A percentile compares a stretch with the other conserved stretches of the same genome.
phyloP scores from a whole-genome alignment of 495 filamentous ascomycete genomes.

The Usnea hakonensis region DNA sequence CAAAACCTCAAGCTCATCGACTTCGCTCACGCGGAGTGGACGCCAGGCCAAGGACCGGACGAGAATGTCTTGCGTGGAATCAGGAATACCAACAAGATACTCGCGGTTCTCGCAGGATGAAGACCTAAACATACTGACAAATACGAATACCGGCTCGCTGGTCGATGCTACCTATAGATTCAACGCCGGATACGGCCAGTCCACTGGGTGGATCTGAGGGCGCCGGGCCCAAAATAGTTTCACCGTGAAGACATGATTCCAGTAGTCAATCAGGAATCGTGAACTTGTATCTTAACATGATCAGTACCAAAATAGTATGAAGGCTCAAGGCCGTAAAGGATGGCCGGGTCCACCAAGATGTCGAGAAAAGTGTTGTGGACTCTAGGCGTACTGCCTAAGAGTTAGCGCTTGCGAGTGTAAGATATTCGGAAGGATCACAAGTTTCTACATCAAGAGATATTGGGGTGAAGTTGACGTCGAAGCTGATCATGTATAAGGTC shows the following conservation, averaged over 20 bases:
- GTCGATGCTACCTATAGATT: background rate
- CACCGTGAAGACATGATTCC: background rate
- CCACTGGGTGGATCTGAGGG: background rate
- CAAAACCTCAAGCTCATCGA: constrained; percentile 86
- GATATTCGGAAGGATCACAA: too few relatives aligned
- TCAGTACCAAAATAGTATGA: too few relatives aligned
- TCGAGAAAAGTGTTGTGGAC: background rate
- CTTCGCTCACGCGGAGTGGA: constrained; percentile 90
- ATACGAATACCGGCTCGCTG: background rate
- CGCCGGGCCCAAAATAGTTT: background rate
- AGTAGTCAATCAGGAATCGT: background rate
- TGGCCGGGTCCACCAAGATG: too few relatives aligned
- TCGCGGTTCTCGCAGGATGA: constrained; percentile 49
- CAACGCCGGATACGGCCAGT: background rate
- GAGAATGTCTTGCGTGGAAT: constrained; percentile 76
- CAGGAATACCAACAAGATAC: constrained; percentile 60
- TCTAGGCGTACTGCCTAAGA: too few relatives aligned
- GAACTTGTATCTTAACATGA: background rate
- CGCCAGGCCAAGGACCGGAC: constrained; percentile 77
- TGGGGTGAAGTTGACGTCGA: too few relatives aligned
- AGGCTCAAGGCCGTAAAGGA: too few relatives aligned
- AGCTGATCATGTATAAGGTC: too few relatives aligned
- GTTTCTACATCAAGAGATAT: too few relatives aligned
- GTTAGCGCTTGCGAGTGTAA: too few relatives aligned
- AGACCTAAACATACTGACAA: background rate